Evolutionary conservation across 1,284 basidiomycete genomes (phyloP), one percentile per base, ranked within the genome.

Genomic region (Pascua guehoae): DNA sequence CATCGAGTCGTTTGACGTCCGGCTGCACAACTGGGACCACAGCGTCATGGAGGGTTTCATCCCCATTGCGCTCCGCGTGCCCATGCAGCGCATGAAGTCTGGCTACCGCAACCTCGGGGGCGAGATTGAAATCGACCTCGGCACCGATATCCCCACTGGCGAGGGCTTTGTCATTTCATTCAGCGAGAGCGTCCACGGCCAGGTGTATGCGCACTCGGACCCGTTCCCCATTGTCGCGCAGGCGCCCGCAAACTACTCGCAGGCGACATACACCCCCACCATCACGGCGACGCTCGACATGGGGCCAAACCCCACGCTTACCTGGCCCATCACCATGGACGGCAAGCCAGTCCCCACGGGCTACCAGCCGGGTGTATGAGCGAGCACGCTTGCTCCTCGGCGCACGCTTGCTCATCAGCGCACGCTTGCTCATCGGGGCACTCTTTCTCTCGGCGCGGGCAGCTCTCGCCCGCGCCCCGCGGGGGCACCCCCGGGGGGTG

Each of bases 1-100:
- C 56, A 68, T 78, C 53, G 49, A 69, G 24, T 67, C 68, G 16
- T 78, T 78, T 55, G 76, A 78, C 62, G 68, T 78, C 47, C 71
- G 76, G 63, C 64, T 78, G 32, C 73, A 75, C 64, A 75, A 78
- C 61, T 52, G 57, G 36, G 71, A 76, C 55, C 58, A 62, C 47
- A 65, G 58, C n/a, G 63, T 76, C 57, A 71, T 78, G 72, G 57
- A 64, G 24, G 76, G 75, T 18, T 70, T 70, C 53, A 56, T 75
- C 49, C 67, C 66, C 17, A 64, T 78, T 38, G 76, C 75, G 7
- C 57, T 71, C 48, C 64, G 72, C 36, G 70, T 75, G 12, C 74
- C 74, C 24, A 68, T 74, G 61, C 56, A 71, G 57, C 59, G 64
- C 16, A 52, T 73, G 32, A 49, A 64, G 0, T 64, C 61, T 4